A percentile compares a stretch with the other conserved stretches of the same genome.
phyloP scores from a whole-genome alignment of 129 eudicot species.

The Flaveria trinervia region DNA sequence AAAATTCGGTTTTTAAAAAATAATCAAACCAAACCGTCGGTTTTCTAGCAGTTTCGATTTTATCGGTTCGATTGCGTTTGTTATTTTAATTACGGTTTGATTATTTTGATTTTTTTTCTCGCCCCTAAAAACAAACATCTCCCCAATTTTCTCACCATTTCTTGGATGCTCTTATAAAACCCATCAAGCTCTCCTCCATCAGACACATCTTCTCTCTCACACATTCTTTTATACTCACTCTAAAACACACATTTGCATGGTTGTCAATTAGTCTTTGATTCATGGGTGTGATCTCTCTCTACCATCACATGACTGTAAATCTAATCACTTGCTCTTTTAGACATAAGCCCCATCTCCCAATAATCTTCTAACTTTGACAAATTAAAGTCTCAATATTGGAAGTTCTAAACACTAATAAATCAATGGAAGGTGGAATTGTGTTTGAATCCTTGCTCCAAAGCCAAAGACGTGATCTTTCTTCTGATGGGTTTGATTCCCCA shows the following conservation, averaged over 20 bases:
- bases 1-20: too few species aligned
- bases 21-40: too few species aligned
- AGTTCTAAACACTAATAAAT: neutral
- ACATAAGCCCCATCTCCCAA: constrained; percentile 50
- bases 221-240: neutral
- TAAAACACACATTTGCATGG: constrained; percentile 31
- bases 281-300: constrained; percentile 54
- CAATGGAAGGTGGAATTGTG: constrained; percentile 54
- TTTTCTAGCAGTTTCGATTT: too few species aligned
- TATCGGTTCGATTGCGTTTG: too few species aligned
- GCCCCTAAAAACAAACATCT: too few species aligned
- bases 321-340: constrained; percentile 61
- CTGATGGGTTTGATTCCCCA: constrained; percentile 53
- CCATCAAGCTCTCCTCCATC: constrained; percentile 46
- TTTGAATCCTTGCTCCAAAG: constrained; percentile 55
- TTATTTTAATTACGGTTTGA: too few species aligned
- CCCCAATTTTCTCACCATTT: constrained; percentile 17
- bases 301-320: constrained; percentile 52
- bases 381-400: neutral
- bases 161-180: constrained; percentile 46
- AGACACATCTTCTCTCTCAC: neutral
- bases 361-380: constrained; percentile 32
- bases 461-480: constrained; percentile 46
- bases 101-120: too few species aligned
- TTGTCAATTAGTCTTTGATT: constrained; percentile 41